phyloP scores from a whole-genome alignment of 176 grass and related monocot genomes.

The Saccharum officinarum region DNA sequence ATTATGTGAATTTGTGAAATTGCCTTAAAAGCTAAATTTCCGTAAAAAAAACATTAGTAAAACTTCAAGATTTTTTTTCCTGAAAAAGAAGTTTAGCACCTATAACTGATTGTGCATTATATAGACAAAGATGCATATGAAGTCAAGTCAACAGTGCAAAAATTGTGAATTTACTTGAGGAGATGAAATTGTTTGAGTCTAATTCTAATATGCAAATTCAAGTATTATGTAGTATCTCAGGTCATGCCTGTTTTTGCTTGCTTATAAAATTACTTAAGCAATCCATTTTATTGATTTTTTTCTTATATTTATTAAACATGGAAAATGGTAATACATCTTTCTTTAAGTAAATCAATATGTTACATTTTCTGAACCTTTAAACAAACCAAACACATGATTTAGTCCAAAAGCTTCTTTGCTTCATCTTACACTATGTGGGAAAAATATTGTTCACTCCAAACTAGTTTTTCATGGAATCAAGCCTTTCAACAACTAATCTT shows the following conservation, averaged over 20 bases:
- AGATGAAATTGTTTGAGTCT: neutral
- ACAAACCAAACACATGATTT: neutral
- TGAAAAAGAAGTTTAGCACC: neutral
- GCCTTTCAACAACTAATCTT: neutral
- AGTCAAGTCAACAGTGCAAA: neutral
- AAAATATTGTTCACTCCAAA: conserved; percentile 12
- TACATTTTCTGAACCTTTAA: neutral
- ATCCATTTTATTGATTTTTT: neutral
- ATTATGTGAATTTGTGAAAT: neutral
- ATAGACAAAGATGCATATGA: neutral
- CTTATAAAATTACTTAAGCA: conserved; percentile 9
- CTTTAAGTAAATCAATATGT: conserved; percentile 14
- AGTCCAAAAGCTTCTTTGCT: neutral
- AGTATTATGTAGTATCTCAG: conserved; percentile 3
- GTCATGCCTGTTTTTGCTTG: neutral
- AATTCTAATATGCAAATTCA: conserved; percentile 4
- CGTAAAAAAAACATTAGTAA: neutral
- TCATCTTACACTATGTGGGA: neutral
- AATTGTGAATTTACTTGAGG: neutral
- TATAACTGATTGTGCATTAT: neutral
- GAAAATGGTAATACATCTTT: neutral
- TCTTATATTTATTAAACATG: conserved; percentile 14
- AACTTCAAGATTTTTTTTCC: neutral
- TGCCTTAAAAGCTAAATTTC: neutral
- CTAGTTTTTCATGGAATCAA: conserved; percentile 19